Conservation (phyloP, 192 early-diverging fungal species). For the Gryganskiella cystojenkinii region DNA sequence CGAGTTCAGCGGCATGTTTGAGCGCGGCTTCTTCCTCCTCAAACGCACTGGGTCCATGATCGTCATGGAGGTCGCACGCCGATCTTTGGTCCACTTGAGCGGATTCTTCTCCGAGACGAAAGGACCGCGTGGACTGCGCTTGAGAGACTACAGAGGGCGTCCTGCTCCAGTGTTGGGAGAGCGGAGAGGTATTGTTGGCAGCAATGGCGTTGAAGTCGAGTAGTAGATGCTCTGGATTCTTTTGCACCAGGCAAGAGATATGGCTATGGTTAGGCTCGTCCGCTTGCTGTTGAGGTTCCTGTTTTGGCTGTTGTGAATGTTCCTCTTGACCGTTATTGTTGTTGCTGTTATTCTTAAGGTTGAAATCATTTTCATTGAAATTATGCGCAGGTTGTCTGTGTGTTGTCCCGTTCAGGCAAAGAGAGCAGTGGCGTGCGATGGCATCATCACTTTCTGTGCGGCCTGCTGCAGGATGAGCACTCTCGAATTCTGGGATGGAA, state of each 20-base stretch:
- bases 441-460: constrained; percentile 29
- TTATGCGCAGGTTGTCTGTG: not conserved
- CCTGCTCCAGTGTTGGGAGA: too few species aligned
- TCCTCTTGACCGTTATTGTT: not conserved
- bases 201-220: not conserved
- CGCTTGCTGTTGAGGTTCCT: not conserved
- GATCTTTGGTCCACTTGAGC: not conserved
- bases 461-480: too few species aligned
- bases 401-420: not conserved
- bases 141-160: not conserved
- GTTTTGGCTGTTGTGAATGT: not conserved
- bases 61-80: not conserved
- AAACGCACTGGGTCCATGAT: constrained; percentile 24
- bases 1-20: constrained; percentile 14
- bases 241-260: not conserved
- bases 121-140: not conserved
- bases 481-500: too few species aligned
- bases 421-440: constrained; percentile 38
- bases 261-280: not conserved
- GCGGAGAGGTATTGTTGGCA: too few species aligned
- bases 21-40: constrained; percentile 37
- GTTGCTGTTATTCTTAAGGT: not conserved
- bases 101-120: not conserved
- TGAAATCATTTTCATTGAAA: not conserved
- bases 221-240: not conserved